Evolutionary conservation across 2,329 filamentous ascomycete species (phyloP).

Genomic region (Orbilia quercus): DNA sequence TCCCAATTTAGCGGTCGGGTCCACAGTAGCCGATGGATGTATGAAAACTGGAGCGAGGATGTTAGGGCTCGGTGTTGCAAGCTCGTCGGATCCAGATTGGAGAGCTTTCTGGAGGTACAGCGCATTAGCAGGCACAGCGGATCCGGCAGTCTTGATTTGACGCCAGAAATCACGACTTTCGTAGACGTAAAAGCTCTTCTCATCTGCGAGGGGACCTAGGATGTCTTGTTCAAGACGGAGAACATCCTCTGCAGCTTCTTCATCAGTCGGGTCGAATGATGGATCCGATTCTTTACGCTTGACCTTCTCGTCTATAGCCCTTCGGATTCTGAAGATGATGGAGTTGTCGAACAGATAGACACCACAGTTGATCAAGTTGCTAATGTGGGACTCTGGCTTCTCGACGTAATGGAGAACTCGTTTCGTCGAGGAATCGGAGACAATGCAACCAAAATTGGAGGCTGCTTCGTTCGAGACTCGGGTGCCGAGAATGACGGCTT

Average conservation of each 20-base stretch:
- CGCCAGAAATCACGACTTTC: constrained; percentile 99
- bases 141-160: constrained; percentile 99
- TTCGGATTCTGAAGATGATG: constrained; percentile 95
- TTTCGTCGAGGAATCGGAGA: constrained; percentile 90
- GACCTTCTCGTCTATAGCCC: constrained; percentile 92
- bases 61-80: constrained; percentile 66
- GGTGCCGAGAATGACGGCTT: constrained; percentile 95
- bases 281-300: constrained; percentile 95
- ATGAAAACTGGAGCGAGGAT: constrained; percentile 54
- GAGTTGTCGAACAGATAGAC: constrained; percentile 96
- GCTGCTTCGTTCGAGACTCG: constrained; percentile 90
- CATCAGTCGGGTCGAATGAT: constrained; percentile 78
- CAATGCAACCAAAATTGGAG: constrained; percentile 97
- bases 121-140: constrained; percentile 94
- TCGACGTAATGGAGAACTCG: constrained; percentile 98
- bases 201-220: constrained; percentile 92
- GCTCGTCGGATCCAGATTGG: constrained; percentile 82
- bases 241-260: constrained; percentile 81
- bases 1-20: constrained; percentile 94
- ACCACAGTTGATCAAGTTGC: constrained; percentile 98
- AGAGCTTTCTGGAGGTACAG: constrained; percentile 94
- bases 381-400: constrained; percentile 97
- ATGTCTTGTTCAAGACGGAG: constrained; percentile 98
- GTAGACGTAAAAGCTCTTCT: constrained; percentile 96
- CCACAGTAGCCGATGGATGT: constrained; percentile 80